These are phyloP conservation scores for Exophiala oligosperma DNA, from an alignment of 2,329 filamentous ascomycete species.

Conservation along the genomic window DNA sequence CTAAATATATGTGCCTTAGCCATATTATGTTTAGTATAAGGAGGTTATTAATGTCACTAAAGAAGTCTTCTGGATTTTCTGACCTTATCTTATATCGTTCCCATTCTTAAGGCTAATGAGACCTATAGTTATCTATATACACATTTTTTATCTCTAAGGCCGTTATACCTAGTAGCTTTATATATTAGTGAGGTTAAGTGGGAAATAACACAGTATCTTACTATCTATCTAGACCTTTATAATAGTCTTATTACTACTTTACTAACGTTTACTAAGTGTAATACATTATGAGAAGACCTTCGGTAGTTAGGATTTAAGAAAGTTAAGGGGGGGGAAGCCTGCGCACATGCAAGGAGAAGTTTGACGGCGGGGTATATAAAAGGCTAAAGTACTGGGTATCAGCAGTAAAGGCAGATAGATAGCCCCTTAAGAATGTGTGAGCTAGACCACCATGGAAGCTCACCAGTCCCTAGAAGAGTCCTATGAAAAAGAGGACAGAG, in stretches of 20 bases:
- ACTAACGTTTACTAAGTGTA: conserved; percentile 68
- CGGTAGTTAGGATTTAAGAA: conserved; percentile 88
- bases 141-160: conserved; percentile 81
- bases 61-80: conserved; percentile 98
- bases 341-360: conserved; percentile 94
- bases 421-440: conserved; percentile 78
- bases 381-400: conserved; percentile 89
- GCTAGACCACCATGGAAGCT: conserved; percentile 46
- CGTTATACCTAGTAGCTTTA: conserved; percentile 88
- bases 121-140: conserved; percentile 46
- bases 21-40: conserved; percentile 92
- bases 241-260: conserved; percentile 87
- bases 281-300: conserved; percentile 73
- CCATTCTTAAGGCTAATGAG: conserved; percentile 43
- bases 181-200: conserved; percentile 98
- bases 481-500: conserved; percentile 51
- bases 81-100: conserved; percentile 81
- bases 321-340: conserved; percentile 72
- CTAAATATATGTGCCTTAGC: conserved; percentile 81
- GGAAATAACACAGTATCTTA: conserved; percentile 96
- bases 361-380: conserved; percentile 89
- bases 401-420: conserved; percentile 82
- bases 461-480: conserved; percentile 46
- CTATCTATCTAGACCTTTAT: conserved; percentile 86
- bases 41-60: conserved; percentile 92